phyloP scores from a whole-genome alignment of 805 yeast species.

The Millerozyma miso region DNA sequence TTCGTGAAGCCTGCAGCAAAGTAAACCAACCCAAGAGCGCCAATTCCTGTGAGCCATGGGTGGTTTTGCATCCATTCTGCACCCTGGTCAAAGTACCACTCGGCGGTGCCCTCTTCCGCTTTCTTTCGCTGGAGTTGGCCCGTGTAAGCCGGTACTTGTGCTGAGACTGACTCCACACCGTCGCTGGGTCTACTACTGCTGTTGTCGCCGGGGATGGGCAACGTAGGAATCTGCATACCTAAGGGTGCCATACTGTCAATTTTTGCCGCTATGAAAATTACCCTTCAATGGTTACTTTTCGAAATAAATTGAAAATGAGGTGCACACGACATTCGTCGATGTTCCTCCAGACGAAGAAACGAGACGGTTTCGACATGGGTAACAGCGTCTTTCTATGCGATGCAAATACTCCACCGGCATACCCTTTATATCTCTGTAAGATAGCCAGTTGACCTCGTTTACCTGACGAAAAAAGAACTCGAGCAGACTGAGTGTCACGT shows the following conservation, averaged over 20 bases:
- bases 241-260: slow-evolving; percentile 13
- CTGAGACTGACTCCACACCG: slow-evolving; percentile 12
- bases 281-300: not conserved
- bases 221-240: slow-evolving; percentile 49
- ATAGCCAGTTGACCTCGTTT: no score
- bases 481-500: no score
- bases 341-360: not conserved
- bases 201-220: slow-evolving; percentile 53
- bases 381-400: not conserved
- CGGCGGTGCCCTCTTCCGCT: slow-evolving; percentile 46
- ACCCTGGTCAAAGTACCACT: slow-evolving; percentile 62
- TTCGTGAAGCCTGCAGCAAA: slow-evolving; percentile 65
- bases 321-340: not conserved
- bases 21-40: slow-evolving; percentile 61
- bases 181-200: slow-evolving; percentile 18
- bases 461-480: no score
- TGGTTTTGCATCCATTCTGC: slow-evolving; percentile 64
- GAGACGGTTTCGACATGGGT: not conserved
- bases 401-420: not conserved
- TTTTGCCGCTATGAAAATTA: not conserved
- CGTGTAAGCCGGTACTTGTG: slow-evolving; percentile 14
- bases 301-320: not conserved
- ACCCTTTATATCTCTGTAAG: no score
- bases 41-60: slow-evolving; percentile 69
- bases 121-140: slow-evolving; percentile 39